Evolutionary conservation across 2,329 filamentous ascomycete genomes (phyloP).

Genomic region (Microsporum canis): DNA sequence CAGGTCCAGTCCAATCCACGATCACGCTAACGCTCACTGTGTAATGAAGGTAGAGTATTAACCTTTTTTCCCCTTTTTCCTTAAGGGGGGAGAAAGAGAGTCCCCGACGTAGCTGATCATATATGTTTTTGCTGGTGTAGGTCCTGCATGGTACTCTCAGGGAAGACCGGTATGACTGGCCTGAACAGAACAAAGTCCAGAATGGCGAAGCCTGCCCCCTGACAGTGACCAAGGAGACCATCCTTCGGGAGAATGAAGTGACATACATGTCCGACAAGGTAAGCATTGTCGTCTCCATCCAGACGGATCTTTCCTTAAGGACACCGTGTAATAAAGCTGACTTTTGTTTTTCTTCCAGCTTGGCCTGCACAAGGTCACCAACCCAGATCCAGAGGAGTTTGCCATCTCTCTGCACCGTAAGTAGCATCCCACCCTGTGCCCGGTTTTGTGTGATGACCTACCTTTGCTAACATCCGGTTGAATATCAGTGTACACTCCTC

Average conservation of each 20-base stretch:
- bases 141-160: constrained; percentile 66
- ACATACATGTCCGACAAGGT: constrained; percentile 78
- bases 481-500: constrained; percentile 62
- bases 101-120: background rate
- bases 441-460: background rate
- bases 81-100: background rate
- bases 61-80: background rate
- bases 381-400: constrained; percentile 57
- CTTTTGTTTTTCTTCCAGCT: constrained; percentile 39
- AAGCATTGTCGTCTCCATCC: constrained; percentile 7
- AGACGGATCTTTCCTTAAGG: background rate
- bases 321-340: background rate
- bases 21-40: constrained; percentile 81
- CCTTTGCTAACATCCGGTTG: background rate
- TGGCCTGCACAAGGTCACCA: constrained; percentile 72
- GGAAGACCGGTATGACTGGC: constrained; percentile 73
- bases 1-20: constrained; percentile 74
- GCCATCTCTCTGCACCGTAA: constrained; percentile 72
- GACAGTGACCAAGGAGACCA: constrained; percentile 53
- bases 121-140: constrained; percentile 24
- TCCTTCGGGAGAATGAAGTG: constrained; percentile 59
- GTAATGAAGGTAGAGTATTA: constrained; percentile 57
- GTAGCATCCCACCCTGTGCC: constrained; percentile 18
- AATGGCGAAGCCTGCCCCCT: constrained; percentile 44
- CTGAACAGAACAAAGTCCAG: constrained; percentile 38